Evolutionary conservation across 495 filamentous ascomycete species (phyloP).

Genomic region (Hypoxylon trugodes): DNA sequence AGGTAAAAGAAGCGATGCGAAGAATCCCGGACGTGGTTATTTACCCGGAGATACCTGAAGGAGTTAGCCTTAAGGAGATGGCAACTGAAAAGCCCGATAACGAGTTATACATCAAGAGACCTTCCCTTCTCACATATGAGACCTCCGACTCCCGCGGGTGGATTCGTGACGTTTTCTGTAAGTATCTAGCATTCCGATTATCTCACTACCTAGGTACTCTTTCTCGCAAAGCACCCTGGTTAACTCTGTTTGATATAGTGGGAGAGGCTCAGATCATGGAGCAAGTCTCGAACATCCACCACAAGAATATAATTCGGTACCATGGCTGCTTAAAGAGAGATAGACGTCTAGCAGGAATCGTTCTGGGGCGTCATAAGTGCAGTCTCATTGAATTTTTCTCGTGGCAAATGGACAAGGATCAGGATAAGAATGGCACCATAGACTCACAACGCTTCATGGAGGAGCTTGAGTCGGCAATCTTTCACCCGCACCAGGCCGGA

Average conservation of each 20-base stretch:
- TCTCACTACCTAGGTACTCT: not conserved
- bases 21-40: constrained; percentile 17
- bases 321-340: constrained; percentile 10
- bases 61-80: constrained; percentile 4
- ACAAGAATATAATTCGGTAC: constrained; percentile 24
- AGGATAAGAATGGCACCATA: constrained; percentile 9
- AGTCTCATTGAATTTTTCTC: constrained; percentile 8
- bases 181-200: constrained; percentile 3
- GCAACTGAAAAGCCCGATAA: constrained; percentile 2
- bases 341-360: constrained; percentile 10
- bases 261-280: constrained; percentile 21
- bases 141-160: not conserved
- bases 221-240: not conserved
- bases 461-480: constrained; percentile 44
- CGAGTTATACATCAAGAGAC: constrained; percentile 23
- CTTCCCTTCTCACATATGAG: constrained; percentile 19
- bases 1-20: constrained; percentile 8
- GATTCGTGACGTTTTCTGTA: constrained; percentile 10
- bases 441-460: constrained; percentile 33
- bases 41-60: constrained; percentile 23
- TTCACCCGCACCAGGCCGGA: constrained; percentile 45
- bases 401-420: constrained; percentile 9
- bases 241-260: constrained; percentile 11
- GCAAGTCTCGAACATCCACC: constrained; percentile 12
- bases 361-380: constrained; percentile 14